Percentiles rank a stretch among this genome's conserved stretches.
Evolutionary conservation across 2,329 filamentous ascomycete genomes (phyloP).

Genomic region (Aureobasidium vineae): DNA sequence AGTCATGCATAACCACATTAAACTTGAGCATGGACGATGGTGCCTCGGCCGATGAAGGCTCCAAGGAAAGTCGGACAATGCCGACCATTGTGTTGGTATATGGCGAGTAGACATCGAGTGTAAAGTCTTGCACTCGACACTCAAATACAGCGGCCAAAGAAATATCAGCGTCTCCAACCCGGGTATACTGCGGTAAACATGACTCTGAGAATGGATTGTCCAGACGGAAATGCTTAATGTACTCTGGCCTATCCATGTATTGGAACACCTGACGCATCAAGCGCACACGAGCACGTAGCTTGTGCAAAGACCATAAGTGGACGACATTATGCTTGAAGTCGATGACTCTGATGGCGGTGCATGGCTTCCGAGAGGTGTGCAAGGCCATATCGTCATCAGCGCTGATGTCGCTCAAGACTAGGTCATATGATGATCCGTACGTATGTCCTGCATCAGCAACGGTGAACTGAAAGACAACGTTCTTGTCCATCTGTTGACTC

Average conservation of each 20-base stretch:
- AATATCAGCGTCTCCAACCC: slow-evolving; percentile 90
- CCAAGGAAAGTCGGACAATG: slow-evolving; percentile 84
- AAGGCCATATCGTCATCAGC: slow-evolving; percentile 70
- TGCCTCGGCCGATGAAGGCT: slow-evolving; percentile 89
- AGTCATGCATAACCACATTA: slow-evolving; percentile 97
- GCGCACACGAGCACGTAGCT: slow-evolving; percentile 80
- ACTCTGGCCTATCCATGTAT: slow-evolving; percentile 92
- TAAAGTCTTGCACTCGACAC: slow-evolving; percentile 90
- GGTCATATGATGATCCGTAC: slow-evolving; percentile 91
- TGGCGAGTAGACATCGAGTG: slow-evolving; percentile 84
- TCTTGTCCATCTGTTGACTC: slow-evolving; percentile 93
- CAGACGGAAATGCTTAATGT: slow-evolving; percentile 85
- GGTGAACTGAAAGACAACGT: slow-evolving; percentile 91
- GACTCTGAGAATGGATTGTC: slow-evolving; percentile 87
- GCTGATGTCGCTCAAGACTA: slow-evolving; percentile 87
- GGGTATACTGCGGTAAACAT: slow-evolving; percentile 90
- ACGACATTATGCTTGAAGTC: slow-evolving; percentile 86
- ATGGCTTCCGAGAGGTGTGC: slow-evolving; percentile 80
- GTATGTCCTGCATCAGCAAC: slow-evolving; percentile 86
- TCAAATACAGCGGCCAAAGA: slow-evolving; percentile 92
- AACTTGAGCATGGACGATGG: slow-evolving; percentile 94
- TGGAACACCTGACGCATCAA: slow-evolving; percentile 97
- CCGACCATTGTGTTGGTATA: slow-evolving; percentile 90
- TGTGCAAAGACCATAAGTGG: slow-evolving; percentile 92
- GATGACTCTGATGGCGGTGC: slow-evolving; percentile 83